Conservation (phyloP, 2,329 filamentous ascomycete genomes). For the Eutypa lata region DNA sequence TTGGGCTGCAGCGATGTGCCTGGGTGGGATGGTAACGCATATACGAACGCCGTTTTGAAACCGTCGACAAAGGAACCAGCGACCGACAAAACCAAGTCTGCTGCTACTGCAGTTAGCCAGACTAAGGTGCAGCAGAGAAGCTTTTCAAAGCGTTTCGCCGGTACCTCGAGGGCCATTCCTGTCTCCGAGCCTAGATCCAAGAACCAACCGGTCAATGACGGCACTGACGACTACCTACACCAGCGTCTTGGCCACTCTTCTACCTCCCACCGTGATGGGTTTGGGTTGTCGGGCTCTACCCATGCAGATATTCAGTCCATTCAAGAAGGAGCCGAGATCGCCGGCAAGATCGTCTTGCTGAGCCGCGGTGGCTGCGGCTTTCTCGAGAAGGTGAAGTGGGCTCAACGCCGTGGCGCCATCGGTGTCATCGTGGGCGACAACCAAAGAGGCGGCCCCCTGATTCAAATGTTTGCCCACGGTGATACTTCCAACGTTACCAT, state of each 20-base stretch:
- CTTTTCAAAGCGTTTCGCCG: conserved; percentile 28
- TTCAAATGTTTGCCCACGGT: conserved; percentile 97
- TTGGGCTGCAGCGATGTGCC: conserved; percentile 93
- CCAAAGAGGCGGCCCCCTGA: conserved; percentile 79
- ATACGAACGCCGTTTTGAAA: conserved; percentile 35
- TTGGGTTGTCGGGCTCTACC: conserved; percentile 34
- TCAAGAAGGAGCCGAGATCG: conserved; percentile 88
- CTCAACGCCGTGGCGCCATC: conserved; percentile 81
- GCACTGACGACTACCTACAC: conserved; percentile 82
- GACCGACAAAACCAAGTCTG: conserved; percentile 24
- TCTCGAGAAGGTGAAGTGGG: conserved; percentile 96
- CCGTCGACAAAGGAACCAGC: conserved; percentile 33
- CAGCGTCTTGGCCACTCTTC: conserved; percentile 37
- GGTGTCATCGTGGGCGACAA: conserved; percentile 94
- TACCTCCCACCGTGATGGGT: conserved; percentile 32
- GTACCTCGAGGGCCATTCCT: conserved; percentile 23
- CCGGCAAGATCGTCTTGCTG: conserved; percentile 86
- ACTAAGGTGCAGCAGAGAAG: conserved; percentile 34
- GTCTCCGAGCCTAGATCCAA: conserved; percentile 27
- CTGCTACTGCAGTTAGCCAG: conserved; percentile 26
- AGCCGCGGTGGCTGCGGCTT: conserved; percentile 95
- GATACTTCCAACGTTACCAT: conserved; percentile 95
- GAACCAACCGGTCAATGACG: conserved; percentile 55
- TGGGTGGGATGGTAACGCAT: conserved; percentile 67
- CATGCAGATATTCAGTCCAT: conserved; percentile 90